Percentiles rank a stretch among this genome's conserved stretches.
Evolutionary conservation across 2,329 filamentous ascomycete species (phyloP).

Genomic region (Dactylellina leptospora): DNA sequence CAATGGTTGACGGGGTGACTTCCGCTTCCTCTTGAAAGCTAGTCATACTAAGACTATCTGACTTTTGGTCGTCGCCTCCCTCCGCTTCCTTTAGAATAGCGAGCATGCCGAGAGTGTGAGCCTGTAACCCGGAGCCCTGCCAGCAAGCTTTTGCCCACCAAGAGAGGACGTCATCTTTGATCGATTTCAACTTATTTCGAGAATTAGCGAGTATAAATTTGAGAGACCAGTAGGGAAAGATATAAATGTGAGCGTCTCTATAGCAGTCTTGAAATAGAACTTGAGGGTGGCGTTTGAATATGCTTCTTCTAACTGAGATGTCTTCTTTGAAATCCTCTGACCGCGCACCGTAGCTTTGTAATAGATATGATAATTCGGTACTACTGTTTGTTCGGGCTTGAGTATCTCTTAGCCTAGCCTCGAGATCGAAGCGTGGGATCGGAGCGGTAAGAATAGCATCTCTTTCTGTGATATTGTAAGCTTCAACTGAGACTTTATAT

Average conservation of each 20-base stretch:
- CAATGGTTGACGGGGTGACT: slow-evolving; percentile 56
- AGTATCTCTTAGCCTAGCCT: slow-evolving; percentile 70
- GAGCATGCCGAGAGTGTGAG: slow-evolving; percentile 77
- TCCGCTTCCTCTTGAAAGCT: slow-evolving; percentile 56
- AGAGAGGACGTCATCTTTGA: slow-evolving; percentile 89
- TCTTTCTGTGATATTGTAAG: slow-evolving; percentile 15
- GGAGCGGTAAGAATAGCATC: slow-evolving; percentile 30
- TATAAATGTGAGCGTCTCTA: slow-evolving; percentile 91
- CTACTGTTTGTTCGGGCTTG: slow-evolving; percentile 26
- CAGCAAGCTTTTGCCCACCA: slow-evolving; percentile 96
- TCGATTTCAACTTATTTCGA: slow-evolving; percentile 84
- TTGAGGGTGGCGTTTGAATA: slow-evolving; percentile 77
- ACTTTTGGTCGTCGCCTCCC: slow-evolving; percentile 14
- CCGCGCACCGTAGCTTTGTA: slow-evolving; percentile 26
- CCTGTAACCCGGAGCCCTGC: slow-evolving; percentile 74
- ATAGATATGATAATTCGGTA: slow-evolving; percentile 34
- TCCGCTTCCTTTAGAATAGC: slow-evolving; percentile 68
- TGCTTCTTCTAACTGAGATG: slow-evolving; percentile 76
- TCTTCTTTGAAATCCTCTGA: slow-evolving; percentile 66
- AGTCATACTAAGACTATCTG: slow-evolving; percentile 43
- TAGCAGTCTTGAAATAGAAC: slow-evolving; percentile 83
- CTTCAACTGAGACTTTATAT: background rate
- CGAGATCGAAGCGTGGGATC: slow-evolving; percentile 60
- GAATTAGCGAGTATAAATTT: slow-evolving; percentile 73
- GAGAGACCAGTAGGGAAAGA: slow-evolving; percentile 90